A percentile compares a stretch with the other conserved stretches of the same genome.
Conservation (phyloP, 345 rosid species). For the Reutealis trisperma region DNA sequence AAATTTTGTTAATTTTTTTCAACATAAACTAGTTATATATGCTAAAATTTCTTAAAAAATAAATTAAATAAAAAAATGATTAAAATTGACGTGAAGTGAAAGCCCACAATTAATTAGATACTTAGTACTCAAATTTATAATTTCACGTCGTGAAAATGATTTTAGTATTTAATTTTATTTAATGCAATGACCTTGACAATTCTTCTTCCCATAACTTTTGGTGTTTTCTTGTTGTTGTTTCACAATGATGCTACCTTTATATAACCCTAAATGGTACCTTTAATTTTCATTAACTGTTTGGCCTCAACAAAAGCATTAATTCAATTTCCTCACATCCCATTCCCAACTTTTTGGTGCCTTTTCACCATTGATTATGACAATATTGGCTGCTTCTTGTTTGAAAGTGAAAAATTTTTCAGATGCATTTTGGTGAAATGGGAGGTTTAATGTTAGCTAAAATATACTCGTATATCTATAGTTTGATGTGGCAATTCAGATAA, state of each 20-base stretch:
- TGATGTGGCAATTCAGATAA: not conserved
- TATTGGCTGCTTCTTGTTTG: not conserved
- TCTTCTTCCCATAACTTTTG: not conserved
- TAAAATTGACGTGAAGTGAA: too few relatives aligned
- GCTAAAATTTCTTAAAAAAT: too few relatives aligned
- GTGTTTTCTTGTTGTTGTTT: not conserved
- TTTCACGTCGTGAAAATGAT: too few relatives aligned
- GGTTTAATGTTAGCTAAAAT: not conserved
- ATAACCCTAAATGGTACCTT: not conserved
- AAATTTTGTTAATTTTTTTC: too few relatives aligned
- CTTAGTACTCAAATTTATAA: too few relatives aligned
- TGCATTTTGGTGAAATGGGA: not conserved
- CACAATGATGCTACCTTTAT: not conserved
- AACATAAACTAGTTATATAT: too few relatives aligned
- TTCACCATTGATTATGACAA: not conserved
- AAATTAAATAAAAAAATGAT: too few relatives aligned
- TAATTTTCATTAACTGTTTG: not conserved
- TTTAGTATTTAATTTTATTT: too few relatives aligned
- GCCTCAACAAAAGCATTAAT: not conserved
- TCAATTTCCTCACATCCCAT: not conserved
- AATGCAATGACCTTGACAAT: not conserved
- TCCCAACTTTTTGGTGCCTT: constrained; percentile 5
- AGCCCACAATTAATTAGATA: too few relatives aligned
- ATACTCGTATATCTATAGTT: too few relatives aligned
- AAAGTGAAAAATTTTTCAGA: not conserved